Percentiles rank a stretch among this genome's conserved stretches.
Conservation (phyloP, 106 monocot species). For the Dactylorhiza incarnata region DNA sequence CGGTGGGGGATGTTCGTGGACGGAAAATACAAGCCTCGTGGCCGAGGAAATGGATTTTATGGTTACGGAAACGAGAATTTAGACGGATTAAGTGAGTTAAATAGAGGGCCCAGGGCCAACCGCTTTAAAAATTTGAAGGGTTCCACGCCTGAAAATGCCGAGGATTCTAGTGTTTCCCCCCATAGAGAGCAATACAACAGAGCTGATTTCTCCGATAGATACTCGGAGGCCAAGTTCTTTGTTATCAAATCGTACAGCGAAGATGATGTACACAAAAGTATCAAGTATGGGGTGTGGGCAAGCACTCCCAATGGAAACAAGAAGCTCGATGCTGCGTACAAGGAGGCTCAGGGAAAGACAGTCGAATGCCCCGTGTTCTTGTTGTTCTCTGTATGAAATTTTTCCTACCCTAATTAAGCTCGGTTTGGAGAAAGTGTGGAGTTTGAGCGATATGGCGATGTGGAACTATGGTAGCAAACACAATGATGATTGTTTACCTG, state of each 20-base stretch:
- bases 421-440: too few species aligned
- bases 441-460: too few species aligned
- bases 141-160: slow-evolving; percentile 10
- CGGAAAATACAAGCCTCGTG: slow-evolving; percentile 45
- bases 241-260: slow-evolving; percentile 87
- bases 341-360: slow-evolving; percentile 48
- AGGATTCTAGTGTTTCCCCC: slow-evolving; percentile 31
- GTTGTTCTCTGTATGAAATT: slow-evolving; percentile 65
- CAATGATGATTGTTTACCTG: too few species aligned
- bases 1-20: slow-evolving; percentile 27
- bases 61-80: slow-evolving; percentile 50
- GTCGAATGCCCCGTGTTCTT: slow-evolving; percentile 60
- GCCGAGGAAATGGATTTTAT: slow-evolving; percentile 44
- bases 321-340: slow-evolving; percentile 66
- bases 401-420: not conserved
- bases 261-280: slow-evolving; percentile 77
- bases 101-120: slow-evolving; percentile 60
- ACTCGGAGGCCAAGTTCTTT: slow-evolving; percentile 64
- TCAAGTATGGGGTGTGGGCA: slow-evolving; percentile 85
- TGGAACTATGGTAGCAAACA: too few species aligned
- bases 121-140: slow-evolving; percentile 38
- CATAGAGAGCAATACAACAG: slow-evolving; percentile 53
- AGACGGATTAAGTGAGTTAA: slow-evolving; percentile 60
- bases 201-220: slow-evolving; percentile 42
- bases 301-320: slow-evolving; percentile 81